Base-by-base conservation (phyloP, 2,329 filamentous ascomycete genomes). In the Lasiodiplodia sp. region DNA sequence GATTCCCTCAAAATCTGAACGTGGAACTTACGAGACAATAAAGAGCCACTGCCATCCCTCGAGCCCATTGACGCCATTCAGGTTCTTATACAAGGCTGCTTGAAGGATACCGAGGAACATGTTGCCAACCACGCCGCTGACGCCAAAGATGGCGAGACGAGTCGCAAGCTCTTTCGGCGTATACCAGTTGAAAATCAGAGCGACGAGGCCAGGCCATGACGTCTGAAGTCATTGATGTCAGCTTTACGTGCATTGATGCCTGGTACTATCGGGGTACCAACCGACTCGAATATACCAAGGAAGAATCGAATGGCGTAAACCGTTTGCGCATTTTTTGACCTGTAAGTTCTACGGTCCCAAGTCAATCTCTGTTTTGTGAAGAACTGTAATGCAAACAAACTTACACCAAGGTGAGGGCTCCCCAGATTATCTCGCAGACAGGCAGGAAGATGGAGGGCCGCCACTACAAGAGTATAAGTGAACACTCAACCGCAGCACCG, bases 171-270 rank as follows among this genome's bases (percentile, higher is more conserved):
- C 77, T 56, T 71, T 74, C 63, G 80, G 78, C 0, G 79, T 82
- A 66, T 83, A 84, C 82, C 81, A 84, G 12, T 78, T 80, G 2
- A 79, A 77, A 0, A 83, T 72, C 18, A 82, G 77, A 63, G 78
- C 80, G 44, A 80, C 78, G 3, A 75, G 78, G 1, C 79, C 79
- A 2, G 74, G 70, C 65, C 78, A 80, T 18, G 76, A 64, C 7
- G 60, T 64, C 60, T 64, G 7, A 2, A 52, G 14, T 34, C 21
- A 1, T 5, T 4, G 18, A 12, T 0, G 21, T 62, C 16, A 52
- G 34, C 10, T 2, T n/a, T 12, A 4, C 5, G 6, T 12, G 16
- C 2, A 5, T 18, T 2, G 5, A 8, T 52, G 2, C 18, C 4
- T 52, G 16, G 23, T 31, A 7, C 4, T 21, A 11, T 6, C 1